phyloP scores from a whole-genome alignment of 2,329 filamentous ascomycete genomes.

The Emergomyces pasteurianus region DNA sequence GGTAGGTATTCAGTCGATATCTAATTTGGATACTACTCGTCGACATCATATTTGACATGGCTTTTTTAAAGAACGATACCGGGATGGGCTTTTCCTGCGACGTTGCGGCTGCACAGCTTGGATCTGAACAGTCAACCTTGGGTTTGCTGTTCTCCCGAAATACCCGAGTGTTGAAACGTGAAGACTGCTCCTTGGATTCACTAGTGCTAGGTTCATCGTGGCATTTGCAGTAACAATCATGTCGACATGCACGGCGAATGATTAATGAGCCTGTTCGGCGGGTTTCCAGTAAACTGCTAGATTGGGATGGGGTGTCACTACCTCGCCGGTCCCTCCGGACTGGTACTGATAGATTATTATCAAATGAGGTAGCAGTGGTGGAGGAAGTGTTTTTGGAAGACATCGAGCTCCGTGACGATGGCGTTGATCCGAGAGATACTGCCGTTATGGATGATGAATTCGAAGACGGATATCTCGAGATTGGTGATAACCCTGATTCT shows the following conservation, averaged over 20 bases:
- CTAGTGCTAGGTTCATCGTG: constrained; percentile 1
- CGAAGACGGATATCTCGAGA: neutral
- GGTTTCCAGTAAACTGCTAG: neutral
- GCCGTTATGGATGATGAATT: neutral
- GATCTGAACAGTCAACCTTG: constrained; percentile 7
- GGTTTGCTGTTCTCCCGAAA: neutral
- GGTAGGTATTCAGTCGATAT: constrained; percentile 9
- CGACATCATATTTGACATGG: constrained; percentile 7
- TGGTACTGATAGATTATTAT: neutral
- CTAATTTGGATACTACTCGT: constrained; percentile 4
- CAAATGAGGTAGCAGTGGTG: neutral
- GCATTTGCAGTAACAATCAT: constrained; percentile 10
- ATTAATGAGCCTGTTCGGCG: constrained; percentile 1
- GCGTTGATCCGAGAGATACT: neutral
- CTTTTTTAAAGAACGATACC: constrained; percentile 6
- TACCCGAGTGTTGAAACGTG: neutral
- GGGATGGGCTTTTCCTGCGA: neutral
- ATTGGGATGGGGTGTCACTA: neutral
- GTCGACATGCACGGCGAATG: constrained; percentile 10
- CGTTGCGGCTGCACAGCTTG: constrained; percentile 3
- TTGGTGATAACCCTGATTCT: neutral
- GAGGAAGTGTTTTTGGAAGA: neutral
- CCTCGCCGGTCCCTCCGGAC: neutral
- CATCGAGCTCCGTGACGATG: constrained; percentile 1
- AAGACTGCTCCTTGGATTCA: neutral